Conservation (phyloP, 495 filamentous ascomycete genomes). For the Recurvomyces mirabilis region DNA sequence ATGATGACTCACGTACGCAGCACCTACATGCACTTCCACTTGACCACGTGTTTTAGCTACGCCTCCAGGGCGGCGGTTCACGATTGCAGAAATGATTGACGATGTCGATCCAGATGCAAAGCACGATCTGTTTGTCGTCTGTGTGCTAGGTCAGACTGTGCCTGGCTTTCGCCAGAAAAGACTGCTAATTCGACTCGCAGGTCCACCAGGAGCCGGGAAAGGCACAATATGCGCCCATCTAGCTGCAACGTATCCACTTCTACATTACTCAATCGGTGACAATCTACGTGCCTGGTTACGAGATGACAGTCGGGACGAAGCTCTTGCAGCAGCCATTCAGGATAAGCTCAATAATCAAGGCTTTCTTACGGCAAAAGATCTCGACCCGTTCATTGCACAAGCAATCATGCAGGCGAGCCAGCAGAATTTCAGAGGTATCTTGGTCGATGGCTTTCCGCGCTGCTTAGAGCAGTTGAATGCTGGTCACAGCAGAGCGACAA, state of each 20-base stretch:
- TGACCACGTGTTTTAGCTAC: too few species aligned
- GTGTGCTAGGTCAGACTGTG: background rate
- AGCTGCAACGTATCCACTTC: background rate
- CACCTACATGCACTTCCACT: too few species aligned
- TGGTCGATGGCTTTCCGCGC: conserved; percentile 8
- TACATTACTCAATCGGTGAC: conserved; percentile 1
- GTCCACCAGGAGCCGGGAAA: conserved; percentile 8
- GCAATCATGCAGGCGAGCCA: background rate
- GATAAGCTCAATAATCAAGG: background rate
- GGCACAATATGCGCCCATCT: conserved; percentile 3
- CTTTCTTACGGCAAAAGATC: background rate
- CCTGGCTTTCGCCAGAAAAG: conserved; percentile 1
- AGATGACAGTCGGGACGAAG: background rate
- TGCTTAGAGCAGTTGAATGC: conserved; percentile 1
- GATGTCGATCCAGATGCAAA: too few species aligned
- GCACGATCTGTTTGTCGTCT: background rate
- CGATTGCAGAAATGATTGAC: too few species aligned
- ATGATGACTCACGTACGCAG: too few species aligned
- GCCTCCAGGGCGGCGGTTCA: too few species aligned
- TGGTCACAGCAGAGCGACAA: background rate
- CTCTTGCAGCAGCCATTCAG: background rate
- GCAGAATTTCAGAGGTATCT: background rate
- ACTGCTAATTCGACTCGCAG: conserved; percentile 4
- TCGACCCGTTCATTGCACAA: background rate
- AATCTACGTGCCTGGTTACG: background rate